A percentile compares a stretch with the other conserved stretches of the same genome.
Conservation (phyloP, 2,329 filamentous ascomycete genomes). For the Fusarium sp. region DNA sequence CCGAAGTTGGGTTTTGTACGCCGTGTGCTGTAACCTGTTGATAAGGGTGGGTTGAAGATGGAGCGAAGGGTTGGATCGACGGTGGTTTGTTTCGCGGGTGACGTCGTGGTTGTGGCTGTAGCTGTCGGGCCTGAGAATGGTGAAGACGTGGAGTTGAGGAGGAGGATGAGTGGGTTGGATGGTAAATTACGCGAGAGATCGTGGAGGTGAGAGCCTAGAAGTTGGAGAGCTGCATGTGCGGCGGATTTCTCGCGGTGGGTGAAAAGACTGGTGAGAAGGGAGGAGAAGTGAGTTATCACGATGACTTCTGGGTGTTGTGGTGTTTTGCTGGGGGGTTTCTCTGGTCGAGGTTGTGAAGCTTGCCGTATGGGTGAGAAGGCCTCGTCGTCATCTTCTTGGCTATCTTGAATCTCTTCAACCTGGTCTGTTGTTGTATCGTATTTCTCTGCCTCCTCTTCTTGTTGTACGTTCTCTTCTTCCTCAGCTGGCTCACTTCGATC, state of each 20-base stretch:
- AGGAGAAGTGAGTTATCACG: constrained; percentile 69
- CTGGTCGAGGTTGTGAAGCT: constrained; percentile 4
- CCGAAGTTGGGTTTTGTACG: constrained; percentile 68
- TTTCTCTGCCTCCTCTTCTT: neutral
- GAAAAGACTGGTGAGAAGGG: constrained; percentile 68
- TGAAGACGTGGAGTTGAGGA: constrained; percentile 67
- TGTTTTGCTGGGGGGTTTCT: constrained; percentile 5
- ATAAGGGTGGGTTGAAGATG: constrained; percentile 60
- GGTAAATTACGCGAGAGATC: constrained; percentile 59
- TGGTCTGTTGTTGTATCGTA: constrained; percentile 8
- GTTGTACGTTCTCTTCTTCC: constrained; percentile 48
- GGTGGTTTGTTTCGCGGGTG: constrained; percentile 18
- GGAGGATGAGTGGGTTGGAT: constrained; percentile 64
- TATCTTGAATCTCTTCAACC: constrained; percentile 53
- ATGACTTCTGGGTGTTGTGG: constrained; percentile 58
- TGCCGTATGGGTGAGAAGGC: constrained; percentile 29
- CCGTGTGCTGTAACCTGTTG: constrained; percentile 34
- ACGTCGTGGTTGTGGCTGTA: constrained; percentile 4
- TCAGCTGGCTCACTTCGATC: constrained; percentile 54
- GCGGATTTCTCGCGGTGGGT: constrained; percentile 61
- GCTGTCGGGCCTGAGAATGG: constrained; percentile 14
- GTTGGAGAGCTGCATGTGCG: constrained; percentile 65
- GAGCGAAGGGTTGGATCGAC: constrained; percentile 65
- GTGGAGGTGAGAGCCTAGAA: constrained; percentile 64
- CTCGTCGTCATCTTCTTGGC: constrained; percentile 53